Base-by-base conservation (phyloP, 805 yeast species). In the Cyberlindnera maritima region DNA sequence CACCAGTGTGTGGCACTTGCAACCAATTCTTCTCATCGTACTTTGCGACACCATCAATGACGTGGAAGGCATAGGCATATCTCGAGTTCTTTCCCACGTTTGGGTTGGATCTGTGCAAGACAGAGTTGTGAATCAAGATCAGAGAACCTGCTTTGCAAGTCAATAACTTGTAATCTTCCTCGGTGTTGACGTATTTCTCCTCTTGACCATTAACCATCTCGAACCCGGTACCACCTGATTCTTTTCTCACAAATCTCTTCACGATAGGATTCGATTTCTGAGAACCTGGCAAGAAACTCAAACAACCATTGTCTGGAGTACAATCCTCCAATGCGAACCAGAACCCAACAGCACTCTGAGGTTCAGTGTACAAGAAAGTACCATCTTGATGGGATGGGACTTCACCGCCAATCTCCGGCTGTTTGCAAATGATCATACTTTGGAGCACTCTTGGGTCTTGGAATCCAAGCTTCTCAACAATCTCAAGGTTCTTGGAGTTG, bases 301-400 rank as follows among this genome's bases (percentile, higher is more conserved):
- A 67, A 48, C 92, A 85, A 0, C 95, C 94, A 62, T 86, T 86
- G 5, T 65, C 67, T 2, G 61, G 47, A 1, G 83, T 80, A 61
- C 94, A 86, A 56, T 84, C 86, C 56, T 87, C 89, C 52, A 86
- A 64, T 0, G 94, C 91, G 59, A 81, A 79, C 95, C 95, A 86
- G 60, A 83, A 87, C 2, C 95, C 95, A 34, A 85, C 62, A 1
- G 90, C 88, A 2, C 79, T 67, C 43, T 76, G 81, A 3, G 95
- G 95, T 15, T 79, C 69, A 0, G 94, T 86, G 63, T 72, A 86
- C 21, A 87, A 68, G 55, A 87, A 87, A 2, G 80, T 80, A 2
- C 81, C 89, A 61, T 87, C 95, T 44, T 83, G 85, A 57, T 87
- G 95, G 1, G 85, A 69, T 3, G 92, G 92, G 1, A 87, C 95